These are phyloP conservation scores for Pinus taeda DNA, from an alignment of 75 land plant genomes.

Conservation along the genomic window DNA sequence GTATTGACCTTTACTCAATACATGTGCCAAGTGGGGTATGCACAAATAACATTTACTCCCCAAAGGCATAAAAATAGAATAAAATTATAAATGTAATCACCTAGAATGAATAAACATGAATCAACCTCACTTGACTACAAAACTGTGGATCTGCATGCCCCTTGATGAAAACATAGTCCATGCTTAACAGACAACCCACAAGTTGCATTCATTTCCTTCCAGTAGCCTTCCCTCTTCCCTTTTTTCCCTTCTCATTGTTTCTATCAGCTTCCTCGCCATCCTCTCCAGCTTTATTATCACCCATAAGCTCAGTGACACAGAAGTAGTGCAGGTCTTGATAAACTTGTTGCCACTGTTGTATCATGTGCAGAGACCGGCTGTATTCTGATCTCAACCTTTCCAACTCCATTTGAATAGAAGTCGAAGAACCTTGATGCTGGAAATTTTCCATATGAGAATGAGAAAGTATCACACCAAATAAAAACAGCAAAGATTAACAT, in stretches of 20 bases:
- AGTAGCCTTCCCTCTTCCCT: constrained; percentile 23
- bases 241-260: constrained; percentile 27
- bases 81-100: neutral
- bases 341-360: constrained; percentile 77
- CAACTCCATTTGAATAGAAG: constrained; percentile 74
- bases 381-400: constrained; percentile 63
- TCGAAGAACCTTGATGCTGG: constrained; percentile 80
- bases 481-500: neutral
- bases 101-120: neutral
- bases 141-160: neutral
- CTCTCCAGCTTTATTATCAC: constrained; percentile 45
- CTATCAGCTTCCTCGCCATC: constrained; percentile 32
- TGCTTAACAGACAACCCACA: neutral
- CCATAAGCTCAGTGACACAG: constrained; percentile 66
- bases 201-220: constrained; percentile 8
- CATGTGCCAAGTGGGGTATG: neutral
- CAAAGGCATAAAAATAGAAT: constrained; percentile 3
- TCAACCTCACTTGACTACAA: constrained; percentile 3
- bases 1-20: neutral
- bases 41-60: constrained; percentile 8
- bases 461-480: neutral
- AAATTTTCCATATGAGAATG: constrained; percentile 3
- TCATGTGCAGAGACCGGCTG: constrained; percentile 56
- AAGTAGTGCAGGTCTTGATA: constrained; percentile 67
- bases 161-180: neutral